Conservation (phyloP, 768 basidiomycete genomes). For the Tremella mesenterica region DNA sequence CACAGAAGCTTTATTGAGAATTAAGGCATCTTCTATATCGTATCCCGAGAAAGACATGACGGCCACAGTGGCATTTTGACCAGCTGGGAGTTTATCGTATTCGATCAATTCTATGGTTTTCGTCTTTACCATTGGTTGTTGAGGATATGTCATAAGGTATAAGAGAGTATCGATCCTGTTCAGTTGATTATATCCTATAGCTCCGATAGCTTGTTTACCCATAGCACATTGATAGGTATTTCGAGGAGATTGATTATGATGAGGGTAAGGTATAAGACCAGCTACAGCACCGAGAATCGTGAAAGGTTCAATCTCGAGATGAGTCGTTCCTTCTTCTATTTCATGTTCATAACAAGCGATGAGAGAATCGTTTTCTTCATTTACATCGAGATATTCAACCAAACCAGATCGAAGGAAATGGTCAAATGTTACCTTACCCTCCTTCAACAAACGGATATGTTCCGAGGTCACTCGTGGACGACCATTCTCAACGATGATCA, state of each 20-base stretch:
- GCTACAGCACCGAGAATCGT: slow-evolving; percentile 95
- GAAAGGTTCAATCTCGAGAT: slow-evolving; percentile 97
- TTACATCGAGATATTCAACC: slow-evolving; percentile 96
- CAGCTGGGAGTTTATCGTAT: slow-evolving; percentile 92
- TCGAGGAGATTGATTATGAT: slow-evolving; percentile 97
- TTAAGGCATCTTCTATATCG: slow-evolving; percentile 97
- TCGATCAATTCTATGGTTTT: slow-evolving; percentile 95
- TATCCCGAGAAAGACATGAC: slow-evolving; percentile 99
- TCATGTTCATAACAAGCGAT: slow-evolving; percentile 89
- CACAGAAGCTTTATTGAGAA: slow-evolving; percentile 88
- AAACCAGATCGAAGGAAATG: slow-evolving; percentile 86
- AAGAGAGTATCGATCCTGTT: slow-evolving; percentile 94
- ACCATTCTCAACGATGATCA: slow-evolving; percentile 87
- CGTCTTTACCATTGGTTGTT: slow-evolving; percentile 99
- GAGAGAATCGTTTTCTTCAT: slow-evolving; percentile 96
- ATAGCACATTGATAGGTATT: slow-evolving; percentile 99
- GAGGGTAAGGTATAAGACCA: slow-evolving; percentile 96
- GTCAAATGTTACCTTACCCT: slow-evolving; percentile 71
- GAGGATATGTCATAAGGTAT: slow-evolving; percentile 96
- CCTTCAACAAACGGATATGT: slow-evolving; percentile 76
- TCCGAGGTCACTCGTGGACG: slow-evolving; percentile 65
- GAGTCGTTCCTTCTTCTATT: slow-evolving; percentile 73
- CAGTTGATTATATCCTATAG: slow-evolving; percentile 95
- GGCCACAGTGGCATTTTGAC: slow-evolving; percentile 95
- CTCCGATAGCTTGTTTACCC: slow-evolving; percentile 99